phyloP scores from a whole-genome alignment of 345 rosid species.

The Salix udensis region DNA sequence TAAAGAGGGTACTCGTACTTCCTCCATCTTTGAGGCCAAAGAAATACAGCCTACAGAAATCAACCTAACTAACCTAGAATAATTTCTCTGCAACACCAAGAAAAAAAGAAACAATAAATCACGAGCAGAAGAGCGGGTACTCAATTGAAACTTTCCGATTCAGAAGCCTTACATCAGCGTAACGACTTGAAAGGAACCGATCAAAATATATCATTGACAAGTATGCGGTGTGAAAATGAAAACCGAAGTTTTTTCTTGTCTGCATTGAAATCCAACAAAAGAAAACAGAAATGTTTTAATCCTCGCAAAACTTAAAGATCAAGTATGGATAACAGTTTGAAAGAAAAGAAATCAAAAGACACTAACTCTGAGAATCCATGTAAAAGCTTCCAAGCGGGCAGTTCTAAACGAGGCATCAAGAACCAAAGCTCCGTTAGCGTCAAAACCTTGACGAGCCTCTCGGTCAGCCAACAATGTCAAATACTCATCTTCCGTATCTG shows the following conservation, averaged over 20 bases:
- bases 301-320: not conserved
- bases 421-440: slow-evolving; percentile 20
- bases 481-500: slow-evolving; percentile 28
- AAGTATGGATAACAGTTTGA: not conserved
- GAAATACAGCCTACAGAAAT: slow-evolving; percentile 80
- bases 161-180: slow-evolving; percentile 38
- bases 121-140: not conserved
- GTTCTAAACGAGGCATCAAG: slow-evolving; percentile 25
- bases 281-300: not conserved
- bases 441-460: slow-evolving; percentile 37
- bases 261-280: slow-evolving; percentile 23
- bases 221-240: slow-evolving; percentile 46
- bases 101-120: not conserved
- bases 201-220: slow-evolving; percentile 55
- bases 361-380: slow-evolving; percentile 57
- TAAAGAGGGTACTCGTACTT: slow-evolving; percentile 67
- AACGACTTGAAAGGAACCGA: slow-evolving; percentile 39
- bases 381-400: slow-evolving; percentile 44
- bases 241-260: slow-evolving; percentile 41
- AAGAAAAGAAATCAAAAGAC: not conserved
- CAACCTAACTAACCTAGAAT: slow-evolving; percentile 82
- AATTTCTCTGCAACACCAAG: slow-evolving; percentile 33
- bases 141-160: not conserved
- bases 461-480: slow-evolving; percentile 31
- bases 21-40: slow-evolving; percentile 89